Base-by-base conservation (phyloP, 495 filamentous ascomycete genomes). In the Xylaria bambusicola region DNA sequence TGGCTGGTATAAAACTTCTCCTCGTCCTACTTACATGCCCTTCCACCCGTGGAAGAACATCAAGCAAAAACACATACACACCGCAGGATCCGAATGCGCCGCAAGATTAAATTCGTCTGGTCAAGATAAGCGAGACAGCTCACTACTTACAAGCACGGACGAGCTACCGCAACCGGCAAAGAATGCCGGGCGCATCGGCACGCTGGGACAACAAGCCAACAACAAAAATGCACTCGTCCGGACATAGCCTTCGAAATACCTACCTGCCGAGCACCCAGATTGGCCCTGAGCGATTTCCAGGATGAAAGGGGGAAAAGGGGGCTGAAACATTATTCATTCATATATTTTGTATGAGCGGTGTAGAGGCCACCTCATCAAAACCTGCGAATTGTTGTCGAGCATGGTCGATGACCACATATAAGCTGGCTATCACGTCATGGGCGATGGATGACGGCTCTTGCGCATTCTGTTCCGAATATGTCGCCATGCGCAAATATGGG, bases 391-490 rank as follows among this genome's bases (percentile, higher is more conserved):
- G 24, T 29, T 31, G 36, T 44, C 52, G 52, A 48, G 55, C 7
- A 26, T 21, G 45, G 9, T 26, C 36, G 33, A 59, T 59, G 56
- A 59, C 29, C 35, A 52, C 49, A 60, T 60, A 47, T 44, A 52
- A 35, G 57, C 49, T 17, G 18, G 26, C 15, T 24, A 60, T 60
- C 57, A 47, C 57, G 57, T 53, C 57, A 60, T 60, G 40, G 13
- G 40, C 26, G 47, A 45, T 35, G 47, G 36, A 50, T 38, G 38
- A 33, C 46, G 33, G 31, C 31, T 38, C 20, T 53, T 36, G 46
- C 49, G 57, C 13, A 48, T 53, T 60, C 13, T 26, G 12, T 17
- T 5, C 2, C 15, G 26, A 45, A 44, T 31, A 52, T 60, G 38
- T 60, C 57, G 41, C 53, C 57, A 52, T 53, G 33, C 17, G 21